phyloP scores from a whole-genome alignment of 495 filamentous ascomycete genomes.

The Aspergillus carlsbadensis region DNA sequence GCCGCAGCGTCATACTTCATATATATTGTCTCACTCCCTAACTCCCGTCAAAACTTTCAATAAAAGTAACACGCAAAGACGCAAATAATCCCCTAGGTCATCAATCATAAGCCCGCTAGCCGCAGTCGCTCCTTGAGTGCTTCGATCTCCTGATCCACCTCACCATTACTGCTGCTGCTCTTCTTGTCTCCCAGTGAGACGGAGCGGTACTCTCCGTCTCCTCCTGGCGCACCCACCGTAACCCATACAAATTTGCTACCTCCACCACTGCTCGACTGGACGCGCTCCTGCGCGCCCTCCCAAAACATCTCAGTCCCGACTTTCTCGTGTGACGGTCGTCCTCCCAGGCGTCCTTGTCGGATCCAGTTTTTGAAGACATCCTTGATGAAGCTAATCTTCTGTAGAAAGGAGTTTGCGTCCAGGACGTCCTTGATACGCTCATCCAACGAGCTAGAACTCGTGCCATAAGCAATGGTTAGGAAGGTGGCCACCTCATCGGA shows the following conservation, averaged over 20 bases:
- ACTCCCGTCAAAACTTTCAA: not conserved
- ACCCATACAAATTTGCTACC: conserved; percentile 80
- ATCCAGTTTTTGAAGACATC: conserved; percentile 71
- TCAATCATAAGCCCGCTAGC: conserved; percentile 29
- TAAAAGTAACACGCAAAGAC: too few species aligned
- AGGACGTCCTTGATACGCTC: conserved; percentile 62
- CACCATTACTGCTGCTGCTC: conserved; percentile 11
- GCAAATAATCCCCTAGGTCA: conserved; percentile 21
- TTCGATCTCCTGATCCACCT: conserved; percentile 32
- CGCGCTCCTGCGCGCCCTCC: conserved; percentile 62
- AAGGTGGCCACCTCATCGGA: conserved; percentile 61
- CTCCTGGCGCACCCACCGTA: conserved; percentile 73
- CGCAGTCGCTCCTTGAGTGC: conserved; percentile 35
- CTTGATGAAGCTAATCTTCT: conserved; percentile 74
- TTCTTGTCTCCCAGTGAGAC: conserved; percentile 38
- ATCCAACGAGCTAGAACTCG: conserved; percentile 48
- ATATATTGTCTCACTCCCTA: not conserved
- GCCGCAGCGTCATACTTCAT: not conserved
- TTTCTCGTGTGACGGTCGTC: conserved; percentile 27
- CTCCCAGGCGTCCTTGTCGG: conserved; percentile 67
- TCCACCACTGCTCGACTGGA: conserved; percentile 46
- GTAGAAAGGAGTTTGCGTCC: conserved; percentile 74
- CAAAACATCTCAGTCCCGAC: conserved; percentile 58
- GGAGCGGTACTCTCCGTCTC: conserved; percentile 58
- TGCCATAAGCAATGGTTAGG: conserved; percentile 57